Evolutionary conservation across 495 filamentous ascomycete species (phyloP).

Genomic region (Penicillium goetzii): DNA sequence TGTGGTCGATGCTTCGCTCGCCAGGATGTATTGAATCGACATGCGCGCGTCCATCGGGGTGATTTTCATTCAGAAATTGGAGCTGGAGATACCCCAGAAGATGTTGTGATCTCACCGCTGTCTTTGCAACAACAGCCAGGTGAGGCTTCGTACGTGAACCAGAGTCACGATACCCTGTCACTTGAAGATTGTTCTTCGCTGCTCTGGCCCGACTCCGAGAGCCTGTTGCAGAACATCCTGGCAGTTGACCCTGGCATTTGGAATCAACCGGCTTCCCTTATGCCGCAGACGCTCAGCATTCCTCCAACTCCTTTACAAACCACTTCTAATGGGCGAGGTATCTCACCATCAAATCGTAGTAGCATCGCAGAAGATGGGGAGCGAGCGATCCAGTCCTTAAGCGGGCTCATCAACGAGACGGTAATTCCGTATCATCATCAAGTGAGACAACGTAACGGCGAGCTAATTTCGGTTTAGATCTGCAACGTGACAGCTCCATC

Average conservation of each 20-base stretch:
- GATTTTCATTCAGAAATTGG: not conserved
- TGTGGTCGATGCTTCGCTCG: not conserved
- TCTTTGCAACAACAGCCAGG: not conserved
- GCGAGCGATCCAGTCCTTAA: not conserved
- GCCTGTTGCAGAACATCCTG: conserved; percentile 2
- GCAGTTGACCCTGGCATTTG: not conserved
- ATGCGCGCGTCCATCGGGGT: not conserved
- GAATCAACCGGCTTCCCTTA: not conserved
- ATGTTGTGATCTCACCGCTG: not conserved
- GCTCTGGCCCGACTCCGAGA: conserved; percentile 7
- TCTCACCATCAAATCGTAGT: not conserved
- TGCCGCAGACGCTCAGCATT: not conserved
- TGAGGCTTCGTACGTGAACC: not conserved
- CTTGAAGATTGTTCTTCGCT: conserved; percentile 7
- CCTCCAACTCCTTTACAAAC: not conserved
- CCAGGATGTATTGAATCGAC: not conserved
- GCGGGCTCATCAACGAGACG: not conserved
- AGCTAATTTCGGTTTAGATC: not conserved
- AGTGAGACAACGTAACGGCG: not conserved
- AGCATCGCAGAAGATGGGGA: not conserved
- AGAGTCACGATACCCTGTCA: not conserved
- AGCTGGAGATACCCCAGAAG: not conserved
- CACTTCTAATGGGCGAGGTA: not conserved
- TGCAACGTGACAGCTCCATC: conserved; percentile 4
- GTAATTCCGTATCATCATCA: not conserved